These are phyloP conservation scores for Alternaria metachromatica DNA, from an alignment of 2,329 filamentous ascomycete species.

Conservation along the genomic window DNA sequence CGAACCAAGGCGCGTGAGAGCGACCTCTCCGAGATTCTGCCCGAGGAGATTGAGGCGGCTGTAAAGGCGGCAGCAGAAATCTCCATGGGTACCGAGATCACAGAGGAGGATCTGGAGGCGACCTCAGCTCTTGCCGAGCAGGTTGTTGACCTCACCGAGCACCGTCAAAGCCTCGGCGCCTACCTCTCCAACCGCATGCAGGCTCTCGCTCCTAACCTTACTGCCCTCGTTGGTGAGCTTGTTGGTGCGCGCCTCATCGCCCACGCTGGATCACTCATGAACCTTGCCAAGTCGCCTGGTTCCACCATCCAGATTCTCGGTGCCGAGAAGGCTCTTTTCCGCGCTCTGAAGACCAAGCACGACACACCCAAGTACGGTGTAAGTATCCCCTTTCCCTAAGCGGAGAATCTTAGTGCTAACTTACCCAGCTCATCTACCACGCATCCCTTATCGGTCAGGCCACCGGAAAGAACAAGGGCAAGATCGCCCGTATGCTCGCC, in stretches of 20 bases:
- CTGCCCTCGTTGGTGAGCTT: conserved; percentile 88
- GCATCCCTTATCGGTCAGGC: conserved; percentile 85
- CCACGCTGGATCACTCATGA: conserved; percentile 92
- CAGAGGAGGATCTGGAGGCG: conserved; percentile 88
- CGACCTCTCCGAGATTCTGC: conserved; percentile 80
- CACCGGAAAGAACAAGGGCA: conserved; percentile 98
- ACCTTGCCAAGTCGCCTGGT: conserved; percentile 91
- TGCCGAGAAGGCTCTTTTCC: conserved; percentile 98
- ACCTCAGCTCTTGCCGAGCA: conserved; percentile 91
- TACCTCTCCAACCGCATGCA: conserved; percentile 95
- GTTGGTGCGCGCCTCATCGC: conserved; percentile 95
- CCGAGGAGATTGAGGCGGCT: conserved; percentile 90
- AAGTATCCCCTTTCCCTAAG: conserved; percentile 58
- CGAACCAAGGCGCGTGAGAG: conserved; percentile 77
- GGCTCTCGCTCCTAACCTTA: conserved; percentile 95
- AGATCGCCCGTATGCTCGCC: conserved; percentile 95
- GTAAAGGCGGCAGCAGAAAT: conserved; percentile 95
- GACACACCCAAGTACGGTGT: conserved; percentile 95
- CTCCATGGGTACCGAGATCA: conserved; percentile 98
- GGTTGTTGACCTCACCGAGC: conserved; percentile 86
- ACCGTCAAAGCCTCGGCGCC: conserved; percentile 79
- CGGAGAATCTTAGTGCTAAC: conserved; percentile 66
- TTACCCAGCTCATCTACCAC: conserved; percentile 68
- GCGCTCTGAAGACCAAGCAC: conserved; percentile 98
- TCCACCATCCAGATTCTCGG: conserved; percentile 98